phyloP scores from a whole-genome alignment of 805 yeast genomes.

The Wickerhamomyces silvicola region DNA sequence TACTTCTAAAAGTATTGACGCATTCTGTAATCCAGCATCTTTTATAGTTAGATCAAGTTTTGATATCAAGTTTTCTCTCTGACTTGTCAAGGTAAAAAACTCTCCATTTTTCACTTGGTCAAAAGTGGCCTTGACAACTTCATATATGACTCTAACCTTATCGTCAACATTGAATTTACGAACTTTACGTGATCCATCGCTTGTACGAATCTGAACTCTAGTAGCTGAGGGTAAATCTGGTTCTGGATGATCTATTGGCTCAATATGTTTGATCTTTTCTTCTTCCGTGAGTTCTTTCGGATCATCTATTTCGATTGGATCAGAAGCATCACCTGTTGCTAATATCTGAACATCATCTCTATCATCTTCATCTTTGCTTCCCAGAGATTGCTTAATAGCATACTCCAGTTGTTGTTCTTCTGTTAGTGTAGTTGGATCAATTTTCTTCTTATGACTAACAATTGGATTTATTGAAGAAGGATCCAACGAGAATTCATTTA shows the following conservation, averaged over 20 bases:
- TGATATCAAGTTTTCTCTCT: constrained; percentile 48
- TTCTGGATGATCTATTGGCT: constrained; percentile 50
- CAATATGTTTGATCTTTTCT: constrained; percentile 44
- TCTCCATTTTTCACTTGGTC: constrained; percentile 32
- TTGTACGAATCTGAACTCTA: constrained; percentile 81
- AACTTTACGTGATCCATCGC: constrained; percentile 78
- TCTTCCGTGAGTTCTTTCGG: constrained; percentile 25
- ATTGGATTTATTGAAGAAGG: constrained; percentile 61
- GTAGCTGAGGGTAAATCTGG: constrained; percentile 42
- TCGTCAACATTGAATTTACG: constrained; percentile 60
- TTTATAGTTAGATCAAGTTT: constrained; percentile 52
- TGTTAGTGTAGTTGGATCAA: constrained; percentile 60
- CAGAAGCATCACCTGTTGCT: constrained; percentile 9
- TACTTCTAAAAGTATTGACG: constrained; percentile 66
- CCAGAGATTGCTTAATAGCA: constrained; percentile 67
- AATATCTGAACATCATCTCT: constrained; percentile 17
- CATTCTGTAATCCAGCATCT: constrained; percentile 76
- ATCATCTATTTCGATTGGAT: constrained; percentile 21
- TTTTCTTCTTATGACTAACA: constrained; percentile 48
- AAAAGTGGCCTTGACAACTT: constrained; percentile 57
- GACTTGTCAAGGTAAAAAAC: constrained; percentile 37
- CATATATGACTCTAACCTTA: constrained; percentile 53
- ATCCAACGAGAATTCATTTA: constrained; percentile 56
- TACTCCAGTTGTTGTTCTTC: constrained; percentile 81
- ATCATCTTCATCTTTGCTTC: constrained; percentile 20